A percentile compares a stretch with the other conserved stretches of the same genome.
Evolutionary conservation across 768 basidiomycete species (phyloP).

Genomic region (Boletus rubescentipes): DNA sequence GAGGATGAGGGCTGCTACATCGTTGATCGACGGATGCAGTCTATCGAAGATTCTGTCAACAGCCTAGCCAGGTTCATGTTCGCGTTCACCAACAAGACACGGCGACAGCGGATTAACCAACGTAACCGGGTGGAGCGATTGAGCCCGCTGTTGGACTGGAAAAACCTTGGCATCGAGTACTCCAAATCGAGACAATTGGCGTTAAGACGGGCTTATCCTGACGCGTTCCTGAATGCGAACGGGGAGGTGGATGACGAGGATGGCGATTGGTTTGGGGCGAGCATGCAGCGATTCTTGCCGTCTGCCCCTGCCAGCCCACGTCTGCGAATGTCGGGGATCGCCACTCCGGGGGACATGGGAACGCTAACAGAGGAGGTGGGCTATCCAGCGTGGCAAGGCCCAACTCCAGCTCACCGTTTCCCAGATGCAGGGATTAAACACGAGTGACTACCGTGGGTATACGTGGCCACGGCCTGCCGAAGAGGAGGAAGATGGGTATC

Average conservation of each 20-base stretch:
- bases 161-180: slow-evolving; percentile 96
- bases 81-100: slow-evolving; percentile 73
- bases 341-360: slow-evolving; percentile 92
- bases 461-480: slow-evolving; percentile 58
- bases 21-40: slow-evolving; percentile 86
- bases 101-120: slow-evolving; percentile 98
- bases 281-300: slow-evolving; percentile 67
- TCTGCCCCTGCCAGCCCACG: slow-evolving; percentile 89
- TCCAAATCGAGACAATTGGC: slow-evolving; percentile 92
- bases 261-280: slow-evolving; percentile 38
- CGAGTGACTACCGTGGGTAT: slow-evolving; percentile 75
- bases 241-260: slow-evolving; percentile 52
- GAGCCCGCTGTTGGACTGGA: slow-evolving; percentile 95
- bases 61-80: slow-evolving; percentile 78
- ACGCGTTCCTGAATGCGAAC: slow-evolving; percentile 72
- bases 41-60: slow-evolving; percentile 88
- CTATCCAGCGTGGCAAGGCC: not conserved
- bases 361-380: slow-evolving; percentile 83
- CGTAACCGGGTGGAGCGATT: slow-evolving; percentile 96
- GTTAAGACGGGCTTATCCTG: slow-evolving; percentile 91
- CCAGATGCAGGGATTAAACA: slow-evolving; percentile 84
- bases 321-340: slow-evolving; percentile 66
- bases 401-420: not conserved
- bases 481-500: slow-evolving; percentile 90
- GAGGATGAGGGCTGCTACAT: slow-evolving; percentile 97